Conservation (phyloP, 2,329 filamentous ascomycete genomes). For the Coniochaeta sp. region DNA sequence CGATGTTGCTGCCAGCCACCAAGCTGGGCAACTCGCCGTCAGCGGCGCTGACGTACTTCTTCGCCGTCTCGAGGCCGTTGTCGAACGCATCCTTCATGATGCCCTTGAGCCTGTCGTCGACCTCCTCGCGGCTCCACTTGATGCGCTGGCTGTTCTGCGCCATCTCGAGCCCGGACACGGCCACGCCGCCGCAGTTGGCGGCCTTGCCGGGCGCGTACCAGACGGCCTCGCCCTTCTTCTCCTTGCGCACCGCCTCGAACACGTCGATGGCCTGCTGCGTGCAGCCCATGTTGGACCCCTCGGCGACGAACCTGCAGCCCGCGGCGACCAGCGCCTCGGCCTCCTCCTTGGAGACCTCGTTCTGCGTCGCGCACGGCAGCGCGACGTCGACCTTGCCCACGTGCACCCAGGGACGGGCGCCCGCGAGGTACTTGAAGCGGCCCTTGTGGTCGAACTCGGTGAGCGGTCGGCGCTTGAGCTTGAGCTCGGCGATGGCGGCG, state of each 20-base stretch:
- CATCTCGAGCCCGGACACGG: slow-evolving; percentile 97
- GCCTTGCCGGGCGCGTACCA: slow-evolving; percentile 99
- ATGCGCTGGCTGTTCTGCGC: slow-evolving; percentile 91
- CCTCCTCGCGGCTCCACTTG: slow-evolving; percentile 80
- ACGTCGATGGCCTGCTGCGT: slow-evolving; percentile 90
- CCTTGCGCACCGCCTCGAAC: slow-evolving; percentile 73
- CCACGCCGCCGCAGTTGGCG: slow-evolving; percentile 94
- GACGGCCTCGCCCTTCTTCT: slow-evolving; percentile 54
- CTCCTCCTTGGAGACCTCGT: slow-evolving; percentile 91
- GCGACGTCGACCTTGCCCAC: slow-evolving; percentile 85
- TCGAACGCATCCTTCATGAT: slow-evolving; percentile 96
- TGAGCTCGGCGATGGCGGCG: slow-evolving; percentile 70
- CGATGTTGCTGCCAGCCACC: slow-evolving; percentile 93
- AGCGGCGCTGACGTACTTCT: slow-evolving; percentile 69
- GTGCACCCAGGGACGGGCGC: slow-evolving; percentile 85
- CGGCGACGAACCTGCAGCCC: slow-evolving; percentile 80
- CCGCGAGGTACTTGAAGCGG: slow-evolving; percentile 76
- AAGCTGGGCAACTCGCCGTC: slow-evolving; percentile 84
- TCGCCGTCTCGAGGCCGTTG: slow-evolving; percentile 80
- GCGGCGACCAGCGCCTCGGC: slow-evolving; percentile 70
- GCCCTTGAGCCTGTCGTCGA: slow-evolving; percentile 79
- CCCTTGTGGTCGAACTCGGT: slow-evolving; percentile 57
- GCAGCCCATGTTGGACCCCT: slow-evolving; percentile 99
- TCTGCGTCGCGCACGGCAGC: slow-evolving; percentile 91
- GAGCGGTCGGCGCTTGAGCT: slow-evolving; percentile 79